Evolutionary conservation across 208 protist genomes (phyloP).

Genomic region (Herpetomonas tarakana): DNA sequence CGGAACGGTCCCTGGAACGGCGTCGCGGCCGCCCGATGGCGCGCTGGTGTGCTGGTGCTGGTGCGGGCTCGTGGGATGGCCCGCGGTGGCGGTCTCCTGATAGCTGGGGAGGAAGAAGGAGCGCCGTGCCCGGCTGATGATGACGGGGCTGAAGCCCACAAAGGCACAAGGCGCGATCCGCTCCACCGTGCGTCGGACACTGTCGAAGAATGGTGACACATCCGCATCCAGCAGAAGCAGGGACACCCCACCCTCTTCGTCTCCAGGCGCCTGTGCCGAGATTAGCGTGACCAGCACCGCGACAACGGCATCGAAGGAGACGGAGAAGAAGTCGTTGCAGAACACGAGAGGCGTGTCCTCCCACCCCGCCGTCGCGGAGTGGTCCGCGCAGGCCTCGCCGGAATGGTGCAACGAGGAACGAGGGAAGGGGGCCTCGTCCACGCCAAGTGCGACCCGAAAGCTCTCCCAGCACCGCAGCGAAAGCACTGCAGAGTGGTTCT

Average conservation of each 20-base stretch:
- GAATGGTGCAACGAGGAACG: not conserved
- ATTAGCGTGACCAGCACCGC: slow-evolving; percentile 28
- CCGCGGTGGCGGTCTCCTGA: not conserved
- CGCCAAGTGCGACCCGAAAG: slow-evolving; percentile 26
- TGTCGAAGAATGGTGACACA: slow-evolving; percentile 9
- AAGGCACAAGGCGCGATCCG: slow-evolving; percentile 9
- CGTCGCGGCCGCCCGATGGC: slow-evolving; percentile 1
- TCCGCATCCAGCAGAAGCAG: slow-evolving; percentile 33
- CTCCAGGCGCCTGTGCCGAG: slow-evolving; percentile 26
- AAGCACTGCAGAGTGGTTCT: slow-evolving; percentile 9
- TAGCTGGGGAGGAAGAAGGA: slow-evolving; percentile 38
- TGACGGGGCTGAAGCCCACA: slow-evolving; percentile 9
- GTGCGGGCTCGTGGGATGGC: not conserved
- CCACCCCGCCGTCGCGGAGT: not conserved
- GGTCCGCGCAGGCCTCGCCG: not conserved
- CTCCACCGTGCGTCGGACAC: slow-evolving; percentile 14
- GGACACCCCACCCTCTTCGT: slow-evolving; percentile 13
- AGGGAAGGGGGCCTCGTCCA: slow-evolving; percentile 7
- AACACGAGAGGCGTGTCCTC: not conserved
- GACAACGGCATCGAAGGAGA: slow-evolving; percentile 43
- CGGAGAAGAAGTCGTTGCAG: slow-evolving; percentile 14
- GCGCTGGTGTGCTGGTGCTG: not conserved
- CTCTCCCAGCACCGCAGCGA: slow-evolving; percentile 30
- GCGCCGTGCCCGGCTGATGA: slow-evolving; percentile 10
- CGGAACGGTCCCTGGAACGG: not conserved